Percentiles rank a stretch among this genome's conserved stretches.
These are phyloP conservation scores for Monascus purpureus DNA, from an alignment of 495 filamentous ascomycete genomes.

Conservation along the genomic window DNA sequence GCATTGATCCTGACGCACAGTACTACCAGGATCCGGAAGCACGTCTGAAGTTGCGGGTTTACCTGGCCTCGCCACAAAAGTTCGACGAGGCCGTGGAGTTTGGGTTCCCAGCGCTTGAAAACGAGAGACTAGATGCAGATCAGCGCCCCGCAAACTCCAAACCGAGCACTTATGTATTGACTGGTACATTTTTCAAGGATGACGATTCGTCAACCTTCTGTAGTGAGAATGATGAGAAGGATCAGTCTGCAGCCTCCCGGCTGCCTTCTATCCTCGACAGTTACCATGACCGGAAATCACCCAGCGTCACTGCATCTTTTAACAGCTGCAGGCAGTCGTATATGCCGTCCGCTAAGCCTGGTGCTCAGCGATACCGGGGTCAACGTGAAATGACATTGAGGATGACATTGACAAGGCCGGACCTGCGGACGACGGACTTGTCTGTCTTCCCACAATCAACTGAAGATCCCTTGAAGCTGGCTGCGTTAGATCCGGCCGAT, in stretches of 20 bases:
- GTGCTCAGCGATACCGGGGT: constrained; percentile 9
- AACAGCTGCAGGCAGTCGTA: constrained; percentile 8
- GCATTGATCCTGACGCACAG: constrained; percentile 58
- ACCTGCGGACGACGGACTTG: constrained; percentile 56
- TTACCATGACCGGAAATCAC: constrained; percentile 33
- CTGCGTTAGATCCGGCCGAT: constrained; percentile 33
- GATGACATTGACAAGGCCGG: constrained; percentile 86
- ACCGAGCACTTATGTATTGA: constrained; percentile 5
- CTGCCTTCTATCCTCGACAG: constrained; percentile 4
- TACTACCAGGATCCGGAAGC: constrained; percentile 90
- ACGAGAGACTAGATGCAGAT: constrained; percentile 15
- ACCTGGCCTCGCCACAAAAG: constrained; percentile 80
- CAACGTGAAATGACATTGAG: constrained; percentile 82
- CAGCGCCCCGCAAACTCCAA: constrained; percentile 2
- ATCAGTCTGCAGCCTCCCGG: constrained; percentile 24
- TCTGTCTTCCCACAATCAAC: constrained; percentile 40
- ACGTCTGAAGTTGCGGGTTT: constrained; percentile 73
- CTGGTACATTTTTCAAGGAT: constrained; percentile 33
- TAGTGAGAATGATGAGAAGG: constrained; percentile 11
- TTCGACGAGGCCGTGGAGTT: constrained; percentile 93
- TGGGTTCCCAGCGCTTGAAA: constrained; percentile 60
- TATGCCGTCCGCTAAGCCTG: constrained; percentile 7
- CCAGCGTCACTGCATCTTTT: background rate
- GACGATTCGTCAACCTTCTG: constrained; percentile 20
- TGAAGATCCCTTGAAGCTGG: constrained; percentile 41